phyloP scores from a whole-genome alignment of 2,329 filamentous ascomycete species.

The Biscogniauxia mediterranea region DNA sequence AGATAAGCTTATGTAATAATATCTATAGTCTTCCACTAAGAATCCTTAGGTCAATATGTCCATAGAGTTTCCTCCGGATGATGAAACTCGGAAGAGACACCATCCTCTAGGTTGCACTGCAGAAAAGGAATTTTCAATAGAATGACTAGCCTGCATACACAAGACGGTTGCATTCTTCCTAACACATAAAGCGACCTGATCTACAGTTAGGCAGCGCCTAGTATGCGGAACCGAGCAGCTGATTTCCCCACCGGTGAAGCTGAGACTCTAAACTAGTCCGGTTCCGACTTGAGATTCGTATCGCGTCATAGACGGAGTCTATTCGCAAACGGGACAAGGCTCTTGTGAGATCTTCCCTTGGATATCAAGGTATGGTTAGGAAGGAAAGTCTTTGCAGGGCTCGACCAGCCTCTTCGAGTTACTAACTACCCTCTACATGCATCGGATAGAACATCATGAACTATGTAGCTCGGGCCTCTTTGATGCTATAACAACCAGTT shows the following conservation, averaged over 20 bases:
- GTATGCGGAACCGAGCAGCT: neutral
- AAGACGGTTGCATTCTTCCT: neutral
- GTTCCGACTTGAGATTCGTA: neutral
- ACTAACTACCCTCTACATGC: neutral
- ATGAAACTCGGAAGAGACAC: neutral
- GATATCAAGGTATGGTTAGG: neutral
- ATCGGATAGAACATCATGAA: neutral
- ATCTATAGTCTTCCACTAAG: neutral
- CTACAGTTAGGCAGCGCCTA: neutral
- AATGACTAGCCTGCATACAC: neutral
- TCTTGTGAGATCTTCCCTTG: neutral
- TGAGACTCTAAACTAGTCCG: neutral
- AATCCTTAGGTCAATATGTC: neutral
- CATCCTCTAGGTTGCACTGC: neutral
- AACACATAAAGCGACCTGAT: neutral
- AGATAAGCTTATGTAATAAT: neutral
- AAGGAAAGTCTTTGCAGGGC: neutral
- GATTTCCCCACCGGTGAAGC: neutral
- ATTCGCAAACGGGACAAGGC: neutral
- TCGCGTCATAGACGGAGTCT: neutral
- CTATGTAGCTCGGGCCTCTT: neutral
- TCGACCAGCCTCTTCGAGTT: neutral
- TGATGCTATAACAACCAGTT: neutral
- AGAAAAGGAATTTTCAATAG: neutral
- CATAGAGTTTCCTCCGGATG: neutral